Evolutionary conservation across 805 yeast genomes (phyloP), one percentile per base, ranked within the genome.

Genomic region (Candida maltosa): DNA sequence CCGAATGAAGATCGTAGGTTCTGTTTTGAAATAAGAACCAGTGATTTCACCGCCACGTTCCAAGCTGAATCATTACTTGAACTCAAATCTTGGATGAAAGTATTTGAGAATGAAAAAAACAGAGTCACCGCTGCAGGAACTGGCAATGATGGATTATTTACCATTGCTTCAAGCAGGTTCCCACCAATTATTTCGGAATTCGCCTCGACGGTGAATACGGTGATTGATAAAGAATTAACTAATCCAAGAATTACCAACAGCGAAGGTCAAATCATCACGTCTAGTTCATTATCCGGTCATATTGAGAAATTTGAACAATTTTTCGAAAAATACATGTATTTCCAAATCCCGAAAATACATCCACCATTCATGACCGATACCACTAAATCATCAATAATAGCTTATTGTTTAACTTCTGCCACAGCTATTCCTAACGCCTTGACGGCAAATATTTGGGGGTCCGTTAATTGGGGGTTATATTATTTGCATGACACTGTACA

Each of bases 361-460:
- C 76, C 89, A 2, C 97, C 97, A 1, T 62, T 88, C 34, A 62
- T 75, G 5, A 89, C 97, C 0, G 75, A 80, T 35, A 65, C 78
- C 44, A 80, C 95, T 1, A 73, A 77, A 41, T 67, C 80, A 15
- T 80, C 95, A 0, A 70, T 86, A 6, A 54, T 87, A 2, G 76
- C 93, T 0, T 79, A 78, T 46, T 67, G 78, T 16, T 71, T 80
- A 35, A 61, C 80, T 7, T 60, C 74, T 1, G 74, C 87, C 0
- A 70, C 80, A 1, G 60, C 69, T 3, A 62, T 83, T 2, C 97
- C 97, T 0, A 80, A 81, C 16, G 96, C 97, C 0, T 60, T 84
- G 7, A 78, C 87, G 2, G 96, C 96, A 0, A 93, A 93, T 54
- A 73, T 82, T n/a, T 89, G 97, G 96, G 98, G 98, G 1, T 76